Evolutionary conservation across 1,139 yeast species (phyloP), one percentile per base, ranked within the genome.

Genomic region (Eremothecium cymbalariae): DNA sequence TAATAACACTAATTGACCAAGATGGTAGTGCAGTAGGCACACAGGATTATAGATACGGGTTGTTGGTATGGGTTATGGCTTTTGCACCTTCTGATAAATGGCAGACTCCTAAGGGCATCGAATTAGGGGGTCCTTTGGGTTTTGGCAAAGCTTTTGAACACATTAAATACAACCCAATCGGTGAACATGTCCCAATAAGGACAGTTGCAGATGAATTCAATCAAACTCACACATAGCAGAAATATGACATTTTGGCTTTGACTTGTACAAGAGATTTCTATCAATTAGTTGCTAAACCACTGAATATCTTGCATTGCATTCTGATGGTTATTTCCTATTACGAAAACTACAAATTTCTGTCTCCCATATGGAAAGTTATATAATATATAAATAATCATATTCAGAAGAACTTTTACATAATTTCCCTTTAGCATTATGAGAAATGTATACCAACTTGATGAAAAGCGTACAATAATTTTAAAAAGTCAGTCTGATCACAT

Each of bases 371-470:
- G n/a, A n/a, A n/a, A n/a, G n/a, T n/a, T n/a, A n/a, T n/a, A n/a
- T n/a, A n/a, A n/a, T n/a, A n/a, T n/a, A n/a, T n/a, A n/a, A n/a
- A n/a, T n/a, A n/a, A n/a, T n/a, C n/a, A n/a, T n/a, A n/a, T n/a
- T n/a, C n/a, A n/a, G n/a, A n/a, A n/a, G n/a, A n/a, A n/a, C n/a
- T n/a, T n/a, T n/a, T n/a, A n/a, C n/a, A 19, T 19, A 8, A 19
- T 19, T 19, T 8, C 7, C 7, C 7, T 9, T 19, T 9, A 19
- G 9, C n/a, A 21, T 53, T 65, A 88, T 42, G 97, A 95, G 65
- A 90, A 90, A 60, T 90, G 97, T 43, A 90, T 83, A 34, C 98
- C 97, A 33, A 84, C 96, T 61, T 88, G 93, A 62, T 93, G 96
- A 69, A 93, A 90, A 6, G 95, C 97, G 52, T 81, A 86, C 40